Evolutionary conservation across 148 eudicot species (phyloP), one percentile per base, ranked within the genome.

Genomic region (Hydrangea macrophylla): DNA sequence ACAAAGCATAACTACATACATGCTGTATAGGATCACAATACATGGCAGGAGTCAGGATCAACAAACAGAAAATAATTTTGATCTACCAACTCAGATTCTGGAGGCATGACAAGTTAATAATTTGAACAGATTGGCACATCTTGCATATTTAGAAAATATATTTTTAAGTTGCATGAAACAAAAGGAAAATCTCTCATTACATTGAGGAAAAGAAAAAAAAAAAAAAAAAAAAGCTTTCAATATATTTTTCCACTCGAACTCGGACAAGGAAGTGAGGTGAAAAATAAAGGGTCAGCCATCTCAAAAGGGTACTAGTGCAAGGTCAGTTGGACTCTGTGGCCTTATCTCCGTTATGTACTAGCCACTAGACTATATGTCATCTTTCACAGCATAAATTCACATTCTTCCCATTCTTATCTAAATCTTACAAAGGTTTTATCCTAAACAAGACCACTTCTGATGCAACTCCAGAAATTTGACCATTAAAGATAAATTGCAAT

Each of bases 61-160:
- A 30, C 22, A 23, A 62, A 30, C 36, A 32, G 50, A 35, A 67
- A 15, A 58, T 51, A 55, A 40, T 9, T 54, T 30, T 26, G 10
- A 37, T 7, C 44, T 67, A 63, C 15, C 40, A 37, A 33, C 57
- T 53, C n/a, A 62, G 6, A 6, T 17, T 35, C 33, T 17, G 53
- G 8, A 68, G 48, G 22, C 71, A 54, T 35, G 62, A 33, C 25
- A 24, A 62, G 65, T 26, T 35, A 25, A 25, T 26, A 37, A 30
- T 39, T 62, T 62, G 39, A 35, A 35, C 4, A 3, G 4, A 35
- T 35, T n/a, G n/a, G 39, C 39, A 35, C 39, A 35, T 3, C 39
- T 35, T 35, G 39, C 39, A 35, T 35, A 35, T 3, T 35, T 35
- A n/a, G n/a, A n/a, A n/a, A n/a, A n/a, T n/a, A n/a, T n/a, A n/a